Base-by-base conservation (phyloP, 2,329 filamentous ascomycete species). In the Sarocladium strictum region DNA sequence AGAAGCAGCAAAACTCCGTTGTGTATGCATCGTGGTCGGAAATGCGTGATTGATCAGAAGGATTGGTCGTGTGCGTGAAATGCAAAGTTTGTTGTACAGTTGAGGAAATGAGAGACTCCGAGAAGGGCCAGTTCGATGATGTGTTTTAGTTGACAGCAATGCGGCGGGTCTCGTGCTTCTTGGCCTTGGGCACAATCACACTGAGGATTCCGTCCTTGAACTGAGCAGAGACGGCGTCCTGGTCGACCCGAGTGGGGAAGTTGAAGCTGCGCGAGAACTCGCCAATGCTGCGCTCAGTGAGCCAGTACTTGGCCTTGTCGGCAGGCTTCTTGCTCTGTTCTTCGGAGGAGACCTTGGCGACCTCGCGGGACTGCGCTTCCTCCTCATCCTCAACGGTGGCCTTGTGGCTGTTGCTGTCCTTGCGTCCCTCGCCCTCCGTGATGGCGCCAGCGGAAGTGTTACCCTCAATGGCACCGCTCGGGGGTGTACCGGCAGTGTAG, bases 251-350 rank as follows among this genome's bases (percentile, higher is more conserved):
- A 53, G 71, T 70, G 1, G 85, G 83, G 74, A 90, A 89, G 67
- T 74, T 80, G 73, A 89, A 89, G 56, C 76, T 81, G 59, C 86
- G 80, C 50, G 80, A 76, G 72, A 89, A 90, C 60, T 84, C 78
- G 66, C 86, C 86, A 56, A 85, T 72, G 57, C 76, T 79, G 61
- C 84, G 83, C 72, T 89, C 85, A 33, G 76, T 75, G 58, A 85
- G 73, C 89, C 88, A 93, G 77, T 85, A 92, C 70, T 83, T 85
- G 62, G 74, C 69, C 43, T 73, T 69, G 57, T 76, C 71, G 50
- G 62, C 62, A 4, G 67, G 60, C 58, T 70, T 67, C 56, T 67
- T 64, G 21, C 56, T 55, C 55, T 63, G 60, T 53, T 63, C 59
- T 37, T 63, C 57, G 12, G 58, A 55, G 41, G 32, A 58, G 60